These are phyloP conservation scores for Castanea sativa DNA, from an alignment of 306 rosid genomes.

Conservation along the genomic window DNA sequence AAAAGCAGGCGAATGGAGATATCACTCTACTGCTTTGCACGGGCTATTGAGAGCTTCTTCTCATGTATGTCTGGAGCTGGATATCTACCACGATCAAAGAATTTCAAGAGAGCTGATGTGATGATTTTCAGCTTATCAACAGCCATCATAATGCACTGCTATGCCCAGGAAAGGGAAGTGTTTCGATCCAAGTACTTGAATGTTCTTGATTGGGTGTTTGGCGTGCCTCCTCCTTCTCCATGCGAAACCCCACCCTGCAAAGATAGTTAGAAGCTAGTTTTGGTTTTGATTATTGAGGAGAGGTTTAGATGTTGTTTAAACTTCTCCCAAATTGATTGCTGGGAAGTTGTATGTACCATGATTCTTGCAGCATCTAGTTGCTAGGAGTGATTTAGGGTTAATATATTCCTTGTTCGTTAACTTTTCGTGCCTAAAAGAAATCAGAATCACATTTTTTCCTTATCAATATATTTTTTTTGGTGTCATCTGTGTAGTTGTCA, in stretches of 20 bases:
- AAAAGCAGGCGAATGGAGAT: conserved; percentile 87
- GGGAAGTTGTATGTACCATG: not conserved
- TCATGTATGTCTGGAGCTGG: conserved; percentile 72
- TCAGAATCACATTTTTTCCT: not conserved
- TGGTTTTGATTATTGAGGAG: no score
- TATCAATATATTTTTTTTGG: not conserved
- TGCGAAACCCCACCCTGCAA: conserved; percentile 80
- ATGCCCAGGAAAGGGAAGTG: conserved; percentile 90
- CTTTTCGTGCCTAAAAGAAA: not conserved
- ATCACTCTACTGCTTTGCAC: conserved; percentile 84
- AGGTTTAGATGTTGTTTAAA: not conserved
- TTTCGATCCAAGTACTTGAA: conserved; percentile 78
- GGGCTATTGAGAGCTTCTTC: conserved; percentile 95
- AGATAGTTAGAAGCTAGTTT: conserved; percentile 11
- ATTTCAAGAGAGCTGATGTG: conserved; percentile 77
- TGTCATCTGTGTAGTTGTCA: not conserved
- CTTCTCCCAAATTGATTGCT: not conserved
- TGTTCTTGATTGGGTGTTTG: conserved; percentile 97
- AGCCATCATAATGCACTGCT: conserved; percentile 97
- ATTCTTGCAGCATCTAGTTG: not conserved
- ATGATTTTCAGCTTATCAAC: conserved; percentile 84
- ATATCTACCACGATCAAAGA: conserved; percentile 64
- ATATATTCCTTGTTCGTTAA: not conserved
- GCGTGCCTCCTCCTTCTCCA: conserved; percentile 88
- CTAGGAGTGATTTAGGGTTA: not conserved